Evolutionary conservation across 495 filamentous ascomycete genomes (phyloP), one percentile per base, ranked within the genome.

Genomic region (Cercophora scortea): DNA sequence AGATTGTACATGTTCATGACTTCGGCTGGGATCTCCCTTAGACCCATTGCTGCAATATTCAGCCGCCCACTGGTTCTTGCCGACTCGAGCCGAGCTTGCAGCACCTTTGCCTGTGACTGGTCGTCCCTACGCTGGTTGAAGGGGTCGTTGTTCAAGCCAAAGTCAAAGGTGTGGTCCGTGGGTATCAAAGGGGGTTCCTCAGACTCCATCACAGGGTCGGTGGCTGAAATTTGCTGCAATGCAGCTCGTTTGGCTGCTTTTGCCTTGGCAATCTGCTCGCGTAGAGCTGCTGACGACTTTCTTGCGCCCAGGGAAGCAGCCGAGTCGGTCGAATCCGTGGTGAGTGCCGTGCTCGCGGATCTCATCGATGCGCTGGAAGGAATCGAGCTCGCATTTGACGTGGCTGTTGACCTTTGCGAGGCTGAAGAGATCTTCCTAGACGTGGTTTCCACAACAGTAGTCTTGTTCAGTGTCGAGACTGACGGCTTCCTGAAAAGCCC

Each of bases 221-320:
- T 52, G 4, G 54, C 56, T n/a, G 67, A 62, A 34, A 59, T 68
- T 57, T 76, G 71, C 19, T 54, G 66, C 25, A 66, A 64, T 10
- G 79, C 78, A 15, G 81, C 82, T 46, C 85, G 81, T 45, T 82
- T 81, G 36, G 90, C 90, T 10, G 90, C 92, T 64, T 92, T 95
- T 8, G 93, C 93, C 64, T 89, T 93, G 42, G 91, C 90, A 61
- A 98, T 96, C 52, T 87, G 89, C 45, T 96, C 90, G 15, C 93
- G 79, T 42, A 98, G 66, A 2, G 90, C 85, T 36, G 79, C 77
- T 3, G 93, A 96, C 1, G 90, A 87, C 59, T 86, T 91, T 9
- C 80, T 71, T 36, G 42, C 71, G 50, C 55, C 62, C 38, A 49
- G 75, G 61, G 49, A 51, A 8, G 69, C 55, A 25, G 64, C 38